A percentile compares a stretch with the other conserved stretches of the same genome.
These are phyloP conservation scores for Penicillium occitanis DNA, from an alignment of 2,329 filamentous ascomycete species.

Conservation along the genomic window DNA sequence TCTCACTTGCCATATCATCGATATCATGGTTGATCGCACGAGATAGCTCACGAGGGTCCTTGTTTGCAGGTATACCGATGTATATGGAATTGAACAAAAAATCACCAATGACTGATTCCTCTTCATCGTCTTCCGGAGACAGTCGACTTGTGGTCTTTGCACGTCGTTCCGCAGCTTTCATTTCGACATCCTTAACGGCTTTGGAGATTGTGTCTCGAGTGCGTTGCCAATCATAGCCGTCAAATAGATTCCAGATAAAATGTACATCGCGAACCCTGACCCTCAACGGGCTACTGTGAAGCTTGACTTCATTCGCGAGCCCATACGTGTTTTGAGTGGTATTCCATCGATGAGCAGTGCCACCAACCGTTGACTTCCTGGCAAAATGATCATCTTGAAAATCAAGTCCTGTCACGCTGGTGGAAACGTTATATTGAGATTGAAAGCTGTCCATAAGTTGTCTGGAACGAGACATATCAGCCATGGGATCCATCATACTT, in stretches of 20 bases:
- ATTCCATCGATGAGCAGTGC: conserved; percentile 76
- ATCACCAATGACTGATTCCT: conserved; percentile 86
- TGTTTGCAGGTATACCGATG: conserved; percentile 84
- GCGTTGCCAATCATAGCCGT: conserved; percentile 93
- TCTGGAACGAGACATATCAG: conserved; percentile 39
- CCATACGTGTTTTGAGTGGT: conserved; percentile 74
- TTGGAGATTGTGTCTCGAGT: conserved; percentile 84
- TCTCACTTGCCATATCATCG: conserved; percentile 83
- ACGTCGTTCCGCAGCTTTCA: conserved; percentile 73
- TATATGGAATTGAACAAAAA: conserved; percentile 99
- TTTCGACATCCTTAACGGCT: conserved; percentile 84
- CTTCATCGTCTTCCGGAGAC: conserved; percentile 56
- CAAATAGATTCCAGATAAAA: conserved; percentile 95
- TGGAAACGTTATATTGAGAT: conserved; percentile 55
- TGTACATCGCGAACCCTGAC: conserved; percentile 82
- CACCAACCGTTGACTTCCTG: conserved; percentile 58
- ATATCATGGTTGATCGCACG: conserved; percentile 84
- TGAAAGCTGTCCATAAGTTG: conserved; percentile 53
- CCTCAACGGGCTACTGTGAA: conserved; percentile 68
- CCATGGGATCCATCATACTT: conserved; percentile 42
- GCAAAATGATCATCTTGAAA: conserved; percentile 79
- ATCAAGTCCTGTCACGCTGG: conserved; percentile 62
- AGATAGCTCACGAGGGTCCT: conserved; percentile 77
- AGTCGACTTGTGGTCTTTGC: conserved; percentile 58
- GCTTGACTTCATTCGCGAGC: conserved; percentile 59